phyloP scores from a whole-genome alignment of 129 eudicot species.

The sunflower (Helianthus annuus) region HanXRQr2.0-SUNRISE NC_035446.2:57838235-57838734 shows the following conservation, averaged over 20 bases:
- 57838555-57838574: conserved; percentile 39
- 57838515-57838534: background rate
- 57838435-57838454: conserved; percentile 9
- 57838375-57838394: conserved; percentile 4
- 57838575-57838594: conserved; percentile 36
- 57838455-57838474: background rate
- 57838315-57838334: conserved; percentile 34
- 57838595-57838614: conserved; percentile 37
- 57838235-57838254: conserved; percentile 29
- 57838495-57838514: background rate
- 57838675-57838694: conserved; percentile 42
- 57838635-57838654: conserved; percentile 48
- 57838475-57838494: background rate
- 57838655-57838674: conserved; percentile 43
- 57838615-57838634: conserved; percentile 31
- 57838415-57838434: conserved; percentile 11
- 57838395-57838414: no score
- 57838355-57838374: conserved; percentile 17
- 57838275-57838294: background rate
- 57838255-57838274: conserved; percentile 25
- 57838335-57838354: conserved; percentile 37
- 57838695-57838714: conserved; percentile 46
- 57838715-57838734: conserved; percentile 33
- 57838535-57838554: background rate
- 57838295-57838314: conserved; percentile 24